Evolutionary conservation across 1,284 basidiomycete genomes (phyloP).

Genomic region (Omphalotus olearius): DNA sequence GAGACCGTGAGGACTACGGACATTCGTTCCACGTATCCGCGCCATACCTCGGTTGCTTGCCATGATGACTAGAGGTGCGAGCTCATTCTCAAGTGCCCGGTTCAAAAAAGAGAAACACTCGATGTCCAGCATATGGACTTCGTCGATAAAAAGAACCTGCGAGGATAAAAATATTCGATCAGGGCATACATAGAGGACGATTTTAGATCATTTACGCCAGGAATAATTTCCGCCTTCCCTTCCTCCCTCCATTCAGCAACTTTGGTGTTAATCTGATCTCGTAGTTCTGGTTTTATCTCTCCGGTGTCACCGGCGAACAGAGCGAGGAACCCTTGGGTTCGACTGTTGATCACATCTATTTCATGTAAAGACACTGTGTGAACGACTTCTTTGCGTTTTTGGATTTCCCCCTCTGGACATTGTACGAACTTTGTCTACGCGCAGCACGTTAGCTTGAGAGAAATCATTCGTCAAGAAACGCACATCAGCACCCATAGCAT

Average conservation of each 20-base stretch:
- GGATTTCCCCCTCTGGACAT: conserved; percentile 96
- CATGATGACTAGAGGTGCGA: conserved; percentile 97
- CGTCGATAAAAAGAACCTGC: conserved; percentile 88
- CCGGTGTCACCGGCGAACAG: conserved; percentile 90
- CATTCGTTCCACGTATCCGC: conserved; percentile 92
- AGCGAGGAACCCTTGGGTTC: conserved; percentile 88
- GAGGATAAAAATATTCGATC: conserved; percentile 3
- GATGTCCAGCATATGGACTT: conserved; percentile 99
- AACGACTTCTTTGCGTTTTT: conserved; percentile 94
- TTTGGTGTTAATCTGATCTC: conserved; percentile 96
- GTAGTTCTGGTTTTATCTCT: conserved; percentile 96
- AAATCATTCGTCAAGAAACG: conserved; percentile 29
- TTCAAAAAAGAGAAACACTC: conserved; percentile 99
- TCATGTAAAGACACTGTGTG: conserved; percentile 98
- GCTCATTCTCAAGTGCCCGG: conserved; percentile 89
- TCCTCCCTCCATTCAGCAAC: conserved; percentile 98
- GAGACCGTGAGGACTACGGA: conserved; percentile 91
- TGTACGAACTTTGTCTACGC: conserved; percentile 93
- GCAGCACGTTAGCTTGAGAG: not conserved
- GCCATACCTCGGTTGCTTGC: conserved; percentile 96
- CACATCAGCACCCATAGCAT: conserved; percentile 98
- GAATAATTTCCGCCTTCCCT: conserved; percentile 97
- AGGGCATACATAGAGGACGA: conserved; percentile 9
- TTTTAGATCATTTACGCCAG: conserved; percentile 66
- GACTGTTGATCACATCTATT: conserved; percentile 98